Evolutionary conservation across 495 filamentous ascomycete genomes (phyloP), one percentile per base, ranked within the genome.

Genomic region (Trichoderma erinaceum): DNA sequence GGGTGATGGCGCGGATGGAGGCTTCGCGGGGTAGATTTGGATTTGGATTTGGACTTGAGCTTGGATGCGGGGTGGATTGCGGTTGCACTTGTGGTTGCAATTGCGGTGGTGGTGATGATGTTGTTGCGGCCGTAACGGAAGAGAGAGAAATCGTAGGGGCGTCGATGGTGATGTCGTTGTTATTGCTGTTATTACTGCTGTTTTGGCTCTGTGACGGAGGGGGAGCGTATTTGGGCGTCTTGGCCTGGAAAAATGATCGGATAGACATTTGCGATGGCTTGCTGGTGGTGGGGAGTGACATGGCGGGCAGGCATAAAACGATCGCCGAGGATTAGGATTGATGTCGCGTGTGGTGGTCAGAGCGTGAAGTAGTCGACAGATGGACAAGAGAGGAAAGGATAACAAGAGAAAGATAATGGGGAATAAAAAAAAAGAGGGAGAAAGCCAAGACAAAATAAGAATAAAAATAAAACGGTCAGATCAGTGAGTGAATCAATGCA

Each of bases 1-100:
- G 78, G 15, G 78, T 79, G 68, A 92, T 81, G 2, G 83, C 79
- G 13, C 86, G 82, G 69, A 93, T 85, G 25, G 82, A 85, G 11
- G 82, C 83, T 76, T 82, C 78, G 0, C 74, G 70, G 61, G 81
- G 81, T 23, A 84, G 76, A 8, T 76, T 75, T 16, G 75, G 71
- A 13, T 73, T 70, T 63, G 23, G 43, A 15, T 11, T 46, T 61
- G 56, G 27, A 29, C 1, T 13, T 29, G 56, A 32, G 13, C 1
- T 13, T 13, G 56, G 11, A 29, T 29, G 56, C 27, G 56, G 56
- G 56, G 56, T 13, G 27, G 16, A 18, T 61, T 35, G 6, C n/a
- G 65, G 52, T n/a, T 50, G 48, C 18, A n/a, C 8, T 50, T 50
- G 46, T 3, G 46, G 10, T n/a, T 52, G 48, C 7, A n/a, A 52